These are phyloP conservation scores for Colletotrichum lini DNA, from an alignment of 2,329 filamentous ascomycete species.

Conservation along the genomic window DNA sequence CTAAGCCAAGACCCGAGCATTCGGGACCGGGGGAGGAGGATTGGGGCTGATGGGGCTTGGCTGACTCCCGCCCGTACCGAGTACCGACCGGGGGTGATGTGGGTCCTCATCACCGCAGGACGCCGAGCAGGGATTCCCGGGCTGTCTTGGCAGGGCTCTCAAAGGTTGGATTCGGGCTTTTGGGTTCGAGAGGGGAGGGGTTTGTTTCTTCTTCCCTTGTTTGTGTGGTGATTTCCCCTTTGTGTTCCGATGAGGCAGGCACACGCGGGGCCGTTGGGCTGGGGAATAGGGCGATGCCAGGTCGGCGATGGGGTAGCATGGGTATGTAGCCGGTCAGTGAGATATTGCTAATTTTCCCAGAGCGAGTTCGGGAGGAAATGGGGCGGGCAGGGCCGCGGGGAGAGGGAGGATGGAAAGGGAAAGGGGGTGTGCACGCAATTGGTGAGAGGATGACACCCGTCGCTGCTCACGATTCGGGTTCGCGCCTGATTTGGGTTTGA, in stretches of 20 bases:
- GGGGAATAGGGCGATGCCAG: background rate
- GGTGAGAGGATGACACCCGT: too few species aligned
- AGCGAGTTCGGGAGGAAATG: background rate
- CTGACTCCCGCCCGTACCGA: background rate
- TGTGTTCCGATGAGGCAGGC: background rate
- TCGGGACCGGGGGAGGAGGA: conserved; percentile 1
- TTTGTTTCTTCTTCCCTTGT: background rate
- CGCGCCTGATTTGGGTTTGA: too few species aligned
- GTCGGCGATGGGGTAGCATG: background rate
- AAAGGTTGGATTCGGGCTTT: background rate
- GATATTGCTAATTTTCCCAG: background rate
- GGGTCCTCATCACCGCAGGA: background rate
- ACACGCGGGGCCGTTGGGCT: background rate
- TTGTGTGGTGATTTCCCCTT: background rate
- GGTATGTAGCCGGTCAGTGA: background rate
- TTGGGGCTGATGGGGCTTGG: background rate
- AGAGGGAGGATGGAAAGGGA: too few species aligned
- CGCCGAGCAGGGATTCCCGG: background rate
- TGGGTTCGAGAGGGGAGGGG: too few species aligned
- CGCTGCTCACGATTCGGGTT: too few species aligned
- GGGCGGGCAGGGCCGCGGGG: background rate
- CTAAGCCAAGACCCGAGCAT: conserved; percentile 27
- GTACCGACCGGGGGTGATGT: background rate
- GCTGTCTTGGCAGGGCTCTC: background rate
- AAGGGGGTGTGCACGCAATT: too few species aligned